Evolutionary conservation across 768 basidiomycete species (phyloP).

Genomic region (Mycena filopes): DNA sequence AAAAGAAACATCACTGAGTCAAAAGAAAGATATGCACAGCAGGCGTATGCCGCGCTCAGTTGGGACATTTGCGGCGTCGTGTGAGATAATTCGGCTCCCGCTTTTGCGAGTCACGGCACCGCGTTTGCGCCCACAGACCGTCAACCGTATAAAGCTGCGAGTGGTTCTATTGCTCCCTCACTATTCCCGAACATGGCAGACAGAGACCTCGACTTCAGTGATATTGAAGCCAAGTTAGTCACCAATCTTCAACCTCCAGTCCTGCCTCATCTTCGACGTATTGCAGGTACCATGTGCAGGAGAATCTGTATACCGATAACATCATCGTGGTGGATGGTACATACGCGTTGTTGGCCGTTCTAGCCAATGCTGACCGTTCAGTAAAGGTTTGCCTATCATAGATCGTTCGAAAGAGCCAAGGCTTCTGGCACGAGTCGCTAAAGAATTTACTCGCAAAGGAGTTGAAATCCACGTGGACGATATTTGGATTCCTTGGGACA

Average conservation of each 20-base stretch:
- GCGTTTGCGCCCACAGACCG: slow-evolving; percentile 9
- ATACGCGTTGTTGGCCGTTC: no score
- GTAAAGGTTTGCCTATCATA: slow-evolving; percentile 77
- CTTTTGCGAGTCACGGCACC: background rate
- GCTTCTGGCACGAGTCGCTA: slow-evolving; percentile 81
- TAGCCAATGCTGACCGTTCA: no score
- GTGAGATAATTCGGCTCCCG: slow-evolving; percentile 1
- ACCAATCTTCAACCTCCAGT: background rate
- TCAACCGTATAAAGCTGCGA: background rate
- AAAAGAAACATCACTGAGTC: slow-evolving; percentile 26
- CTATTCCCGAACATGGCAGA: no score
- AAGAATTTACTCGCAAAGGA: slow-evolving; percentile 87
- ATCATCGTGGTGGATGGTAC: slow-evolving; percentile 86
- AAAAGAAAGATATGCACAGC: background rate
- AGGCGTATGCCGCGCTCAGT: background rate
- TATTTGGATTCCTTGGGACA: slow-evolving; percentile 91
- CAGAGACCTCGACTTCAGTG: slow-evolving; percentile 88
- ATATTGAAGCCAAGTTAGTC: slow-evolving; percentile 87
- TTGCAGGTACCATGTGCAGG: slow-evolving; percentile 89
- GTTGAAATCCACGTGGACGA: slow-evolving; percentile 78
- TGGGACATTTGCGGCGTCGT: background rate
- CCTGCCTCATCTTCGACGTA: slow-evolving; percentile 6
- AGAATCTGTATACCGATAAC: slow-evolving; percentile 90
- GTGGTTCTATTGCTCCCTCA: no score
- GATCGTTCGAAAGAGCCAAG: slow-evolving; percentile 87